A percentile compares a stretch with the other conserved stretches of the same genome.
These are phyloP conservation scores for Proliferodiscus dingleyae DNA, from an alignment of 2,329 filamentous ascomycete species.

Conservation along the genomic window DNA sequence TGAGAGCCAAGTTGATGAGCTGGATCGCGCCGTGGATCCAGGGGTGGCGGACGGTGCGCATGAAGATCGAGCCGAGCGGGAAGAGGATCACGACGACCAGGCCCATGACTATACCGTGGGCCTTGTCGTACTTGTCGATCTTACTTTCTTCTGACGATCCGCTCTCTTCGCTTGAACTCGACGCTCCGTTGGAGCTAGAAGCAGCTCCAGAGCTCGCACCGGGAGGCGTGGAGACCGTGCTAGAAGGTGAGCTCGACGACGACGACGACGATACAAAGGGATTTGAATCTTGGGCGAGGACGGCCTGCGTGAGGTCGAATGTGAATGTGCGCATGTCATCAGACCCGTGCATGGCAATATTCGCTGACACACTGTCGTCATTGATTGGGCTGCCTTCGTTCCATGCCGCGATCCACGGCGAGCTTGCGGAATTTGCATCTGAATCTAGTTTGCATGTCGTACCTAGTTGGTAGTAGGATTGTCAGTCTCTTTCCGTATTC, in stretches of 20 bases:
- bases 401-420: constrained; percentile 29
- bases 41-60: constrained; percentile 50
- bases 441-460: constrained; percentile 20
- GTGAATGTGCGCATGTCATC: constrained; percentile 14
- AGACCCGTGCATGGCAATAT: constrained; percentile 19
- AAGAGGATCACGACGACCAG: constrained; percentile 55
- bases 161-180: background rate
- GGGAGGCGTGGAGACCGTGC: constrained; percentile 1
- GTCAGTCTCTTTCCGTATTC: no score
- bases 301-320: constrained; percentile 25
- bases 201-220: background rate
- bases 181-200: background rate
- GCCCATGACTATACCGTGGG: constrained; percentile 58
- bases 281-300: constrained; percentile 19
- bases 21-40: constrained; percentile 54
- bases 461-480: constrained; percentile 18
- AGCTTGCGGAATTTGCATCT: constrained; percentile 14
- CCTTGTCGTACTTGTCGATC: constrained; percentile 22
- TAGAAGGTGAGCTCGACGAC: background rate
- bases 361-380: constrained; percentile 11
- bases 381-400: constrained; percentile 20
- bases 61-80: constrained; percentile 55
- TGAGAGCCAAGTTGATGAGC: constrained; percentile 46
- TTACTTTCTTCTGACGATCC: background rate
- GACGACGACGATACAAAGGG: constrained; percentile 19